Evolutionary conservation across 2,329 filamentous ascomycete species (phyloP).

Genomic region (Diaporthe sp.): DNA sequence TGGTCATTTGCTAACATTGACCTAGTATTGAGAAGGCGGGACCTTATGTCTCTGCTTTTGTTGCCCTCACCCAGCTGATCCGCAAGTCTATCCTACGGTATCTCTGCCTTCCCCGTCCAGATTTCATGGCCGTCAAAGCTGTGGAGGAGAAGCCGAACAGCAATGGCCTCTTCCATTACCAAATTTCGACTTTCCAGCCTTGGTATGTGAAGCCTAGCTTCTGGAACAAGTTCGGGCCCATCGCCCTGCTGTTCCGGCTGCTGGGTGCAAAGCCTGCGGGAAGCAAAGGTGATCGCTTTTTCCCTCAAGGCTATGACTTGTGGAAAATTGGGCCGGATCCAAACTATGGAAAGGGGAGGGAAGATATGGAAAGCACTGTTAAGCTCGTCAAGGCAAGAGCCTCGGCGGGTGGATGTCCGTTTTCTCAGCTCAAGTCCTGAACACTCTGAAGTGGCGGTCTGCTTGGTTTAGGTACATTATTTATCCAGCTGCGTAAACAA

Average conservation of each 20-base stretch:
- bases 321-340: neutral
- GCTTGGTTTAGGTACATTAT: neutral
- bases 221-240: neutral
- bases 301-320: neutral
- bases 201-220: conserved; percentile 6
- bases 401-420: neutral
- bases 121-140: neutral
- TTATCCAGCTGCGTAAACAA: neutral
- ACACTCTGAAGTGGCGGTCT: no score
- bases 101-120: neutral
- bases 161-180: neutral
- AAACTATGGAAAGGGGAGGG: neutral
- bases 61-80: neutral
- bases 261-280: neutral
- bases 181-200: neutral
- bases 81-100: neutral
- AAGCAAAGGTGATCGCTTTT: neutral
- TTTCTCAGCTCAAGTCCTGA: conserved; percentile 5
- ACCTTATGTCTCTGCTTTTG: neutral
- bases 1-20: neutral
- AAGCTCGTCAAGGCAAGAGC: conserved; percentile 5
- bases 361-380: neutral
- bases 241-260: neutral
- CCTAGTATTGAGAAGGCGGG: neutral
- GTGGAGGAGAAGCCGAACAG: neutral